Evolutionary conservation across 495 filamentous ascomycete species (phyloP), one percentile per base, ranked within the genome.

Genomic region (Penicillium cinerascens): DNA sequence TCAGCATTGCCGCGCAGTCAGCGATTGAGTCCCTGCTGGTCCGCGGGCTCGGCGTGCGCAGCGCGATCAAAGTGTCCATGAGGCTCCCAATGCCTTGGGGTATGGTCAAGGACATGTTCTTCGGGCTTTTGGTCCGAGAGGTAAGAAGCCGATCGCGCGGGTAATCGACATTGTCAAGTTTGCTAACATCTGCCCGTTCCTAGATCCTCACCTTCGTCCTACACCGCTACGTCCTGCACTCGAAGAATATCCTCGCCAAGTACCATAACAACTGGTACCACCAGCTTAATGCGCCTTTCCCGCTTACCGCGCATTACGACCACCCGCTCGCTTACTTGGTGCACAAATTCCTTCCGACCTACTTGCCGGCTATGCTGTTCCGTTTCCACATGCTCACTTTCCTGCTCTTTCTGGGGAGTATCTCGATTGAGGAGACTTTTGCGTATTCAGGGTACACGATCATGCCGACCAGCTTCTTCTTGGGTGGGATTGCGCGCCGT

Each of bases 331-430:
- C 81, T 4, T 87, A 90, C 55, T 68, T 95, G 1, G 58, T 95
- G 10, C 70, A 75, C 47, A 82, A 77, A 42, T 88, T 89, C 59
- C 35, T 92, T 17, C 92, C 92, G 0, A 78, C 82, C 16, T 92
- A 89, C 66, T 58, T 87, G 3, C 89, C 92, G 8, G 85, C 86
- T 1, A 63, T 75, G 52, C 65, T 77, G 15, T 86, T 81, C 71
- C 85, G 71, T 62, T 84, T 79, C 47, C 92, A 97, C 68, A 75
- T 95, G 43, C 73, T 96, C 45, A 92, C 88, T 1, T 95, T 84
- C 74, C 77, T 91, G 44, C 35, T 91, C 18, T 87, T 89, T 52
- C 66, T 89, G 13, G 71, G 78, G 1, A 40, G 90, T 33, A 72
- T 85, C 42, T 89, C 87, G 0, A 47, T 93, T 3, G 89, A 95